These are phyloP conservation scores for Gardenia jasminoides DNA, from an alignment of 257 asterid species.

Conservation along the genomic window DNA sequence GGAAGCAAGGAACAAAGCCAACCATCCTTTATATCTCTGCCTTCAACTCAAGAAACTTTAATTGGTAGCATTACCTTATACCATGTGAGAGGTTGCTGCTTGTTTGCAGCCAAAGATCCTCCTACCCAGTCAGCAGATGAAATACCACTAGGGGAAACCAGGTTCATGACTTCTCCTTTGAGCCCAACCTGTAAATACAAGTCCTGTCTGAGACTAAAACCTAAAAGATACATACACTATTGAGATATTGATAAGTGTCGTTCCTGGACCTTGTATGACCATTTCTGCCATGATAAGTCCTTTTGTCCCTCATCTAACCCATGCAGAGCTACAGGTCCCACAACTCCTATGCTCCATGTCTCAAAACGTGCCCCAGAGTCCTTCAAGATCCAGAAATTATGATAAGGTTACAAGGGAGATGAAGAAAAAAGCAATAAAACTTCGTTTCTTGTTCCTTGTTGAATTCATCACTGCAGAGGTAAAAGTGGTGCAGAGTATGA, in stretches of 20 bases:
- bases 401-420: neutral
- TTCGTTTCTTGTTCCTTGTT: neutral
- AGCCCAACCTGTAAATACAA: slow-evolving; percentile 58
- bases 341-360: slow-evolving; percentile 66
- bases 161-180: slow-evolving; percentile 77
- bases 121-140: slow-evolving; percentile 63
- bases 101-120: slow-evolving; percentile 42
- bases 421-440: neutral
- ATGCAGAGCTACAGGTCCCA: slow-evolving; percentile 71
- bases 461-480: neutral
- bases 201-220: neutral
- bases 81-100: slow-evolving; percentile 80
- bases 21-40: neutral
- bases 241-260: neutral
- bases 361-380: slow-evolving; percentile 75
- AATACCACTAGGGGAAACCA: slow-evolving; percentile 51
- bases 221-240: slow-evolving; percentile 8
- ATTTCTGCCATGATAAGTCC: slow-evolving; percentile 80
- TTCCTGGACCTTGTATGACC: slow-evolving; percentile 83
- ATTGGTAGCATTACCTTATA: slow-evolving; percentile 58
- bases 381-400: slow-evolving; percentile 36
- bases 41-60: neutral
- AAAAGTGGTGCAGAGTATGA: neutral
- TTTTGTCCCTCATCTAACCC: slow-evolving; percentile 65
- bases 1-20: neutral